Conservation (phyloP, 306 rosid genomes). For the Rosa multiflora region DNA sequence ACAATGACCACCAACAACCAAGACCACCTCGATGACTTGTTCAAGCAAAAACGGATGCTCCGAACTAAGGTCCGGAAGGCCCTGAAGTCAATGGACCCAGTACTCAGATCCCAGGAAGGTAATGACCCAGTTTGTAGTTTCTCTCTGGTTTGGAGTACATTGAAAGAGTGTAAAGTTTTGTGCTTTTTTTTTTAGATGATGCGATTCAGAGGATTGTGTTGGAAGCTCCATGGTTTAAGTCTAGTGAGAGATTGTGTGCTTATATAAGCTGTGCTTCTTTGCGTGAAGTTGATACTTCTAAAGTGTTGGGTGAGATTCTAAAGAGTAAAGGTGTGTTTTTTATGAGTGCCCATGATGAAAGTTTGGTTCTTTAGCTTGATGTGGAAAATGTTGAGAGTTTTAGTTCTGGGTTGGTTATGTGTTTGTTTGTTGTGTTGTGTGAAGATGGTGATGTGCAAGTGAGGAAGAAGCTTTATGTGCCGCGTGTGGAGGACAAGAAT, state of each 20-base stretch:
- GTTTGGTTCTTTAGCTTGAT: not conserved
- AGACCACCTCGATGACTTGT: constrained; percentile 45
- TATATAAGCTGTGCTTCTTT: constrained; percentile 83
- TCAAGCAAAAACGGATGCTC: constrained; percentile 61
- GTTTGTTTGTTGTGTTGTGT: constrained; percentile 21
- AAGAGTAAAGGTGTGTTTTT: constrained; percentile 39
- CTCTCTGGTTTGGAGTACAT: not conserved
- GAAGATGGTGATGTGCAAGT: constrained; percentile 34
- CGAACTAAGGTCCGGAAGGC: constrained; percentile 69
- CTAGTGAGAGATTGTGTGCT: constrained; percentile 66
- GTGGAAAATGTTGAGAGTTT: not conserved
- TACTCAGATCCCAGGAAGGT: constrained; percentile 81
- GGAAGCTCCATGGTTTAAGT: constrained; percentile 83
- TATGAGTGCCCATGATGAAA: not conserved
- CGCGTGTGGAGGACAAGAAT: constrained; percentile 93
- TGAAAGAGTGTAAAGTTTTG: not conserved
- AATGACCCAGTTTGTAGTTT: not conserved
- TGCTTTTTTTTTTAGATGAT: constrained; percentile 40
- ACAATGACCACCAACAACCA: constrained; percentile 22
- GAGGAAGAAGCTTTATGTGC: constrained; percentile 69
- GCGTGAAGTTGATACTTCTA: constrained; percentile 81
- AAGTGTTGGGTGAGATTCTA: constrained; percentile 57
- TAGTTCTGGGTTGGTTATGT: constrained; percentile 16
- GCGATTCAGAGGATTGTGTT: constrained; percentile 61
- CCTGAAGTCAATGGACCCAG: constrained; percentile 69